A percentile compares a stretch with the other conserved stretches of the same genome.
Evolutionary conservation across 2,329 filamentous ascomycete genomes (phyloP).

Genomic region (Clonostachys rhizophaga): DNA sequence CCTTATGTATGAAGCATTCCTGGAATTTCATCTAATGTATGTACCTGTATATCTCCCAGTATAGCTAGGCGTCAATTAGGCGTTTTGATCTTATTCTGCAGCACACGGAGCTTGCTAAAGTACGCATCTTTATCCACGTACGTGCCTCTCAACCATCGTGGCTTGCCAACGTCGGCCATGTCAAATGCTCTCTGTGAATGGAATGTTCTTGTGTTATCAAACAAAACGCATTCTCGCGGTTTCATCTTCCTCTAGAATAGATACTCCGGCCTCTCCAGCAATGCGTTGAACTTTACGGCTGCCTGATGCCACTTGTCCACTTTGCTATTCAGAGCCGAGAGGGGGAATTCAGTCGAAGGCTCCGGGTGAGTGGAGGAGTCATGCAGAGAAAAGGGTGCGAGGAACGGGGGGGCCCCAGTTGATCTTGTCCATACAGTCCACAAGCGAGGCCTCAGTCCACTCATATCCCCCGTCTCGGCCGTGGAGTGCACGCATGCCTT

Average conservation of each 20-base stretch:
- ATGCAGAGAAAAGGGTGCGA: slow-evolving; percentile 1
- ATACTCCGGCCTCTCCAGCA: slow-evolving; percentile 1
- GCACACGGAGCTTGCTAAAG: slow-evolving; percentile 1
- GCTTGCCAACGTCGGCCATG: slow-evolving; percentile 1
- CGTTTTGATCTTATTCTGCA: not conserved
- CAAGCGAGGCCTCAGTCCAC: not conserved
- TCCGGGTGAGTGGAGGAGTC: not conserved
- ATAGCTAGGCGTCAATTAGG: not conserved
- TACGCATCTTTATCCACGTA: slow-evolving; percentile 2
- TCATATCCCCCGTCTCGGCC: no score
- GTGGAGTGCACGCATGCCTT: not conserved
- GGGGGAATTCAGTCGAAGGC: not conserved
- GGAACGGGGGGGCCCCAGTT: slow-evolving; percentile 2
- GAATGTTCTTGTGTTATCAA: slow-evolving; percentile 3
- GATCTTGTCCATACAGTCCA: slow-evolving; percentile 1
- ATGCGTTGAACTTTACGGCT: slow-evolving; percentile 1
- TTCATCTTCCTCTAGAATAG: slow-evolving; percentile 2
- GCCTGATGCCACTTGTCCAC: slow-evolving; percentile 3
- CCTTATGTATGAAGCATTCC: no score
- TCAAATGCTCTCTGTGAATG: slow-evolving; percentile 1
- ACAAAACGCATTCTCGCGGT: slow-evolving; percentile 1
- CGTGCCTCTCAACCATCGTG: slow-evolving; percentile 2
- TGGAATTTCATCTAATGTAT: no score
- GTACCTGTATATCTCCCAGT: not conserved
- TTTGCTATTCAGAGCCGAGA: not conserved